Conservation (phyloP, 768 basidiomycete genomes). For the Leucosporidium creatinivorum region DNA sequence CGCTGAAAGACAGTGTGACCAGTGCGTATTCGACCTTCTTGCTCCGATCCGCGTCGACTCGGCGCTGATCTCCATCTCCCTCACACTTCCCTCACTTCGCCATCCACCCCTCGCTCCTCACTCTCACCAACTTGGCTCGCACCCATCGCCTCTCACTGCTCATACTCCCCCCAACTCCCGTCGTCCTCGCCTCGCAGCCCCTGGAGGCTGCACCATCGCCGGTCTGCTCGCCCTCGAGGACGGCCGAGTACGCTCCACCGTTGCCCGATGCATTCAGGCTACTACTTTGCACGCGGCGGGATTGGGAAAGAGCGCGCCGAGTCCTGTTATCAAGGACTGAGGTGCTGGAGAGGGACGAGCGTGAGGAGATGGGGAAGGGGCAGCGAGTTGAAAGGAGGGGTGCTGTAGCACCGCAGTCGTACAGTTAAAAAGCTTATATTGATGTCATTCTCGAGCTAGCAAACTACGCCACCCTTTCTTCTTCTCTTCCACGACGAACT, state of each 20-base stretch:
- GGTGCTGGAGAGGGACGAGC: no score
- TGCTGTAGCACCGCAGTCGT: no score
- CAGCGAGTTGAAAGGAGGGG: no score
- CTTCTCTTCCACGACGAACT: no score
- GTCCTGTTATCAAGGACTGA: background rate
- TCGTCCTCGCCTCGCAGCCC: conserved; percentile 52
- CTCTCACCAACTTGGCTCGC: no score
- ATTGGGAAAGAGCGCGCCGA: conserved; percentile 49
- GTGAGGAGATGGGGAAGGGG: no score
- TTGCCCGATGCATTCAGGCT: conserved; percentile 87
- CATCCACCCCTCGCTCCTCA: background rate
- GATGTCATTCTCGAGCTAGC: no score
- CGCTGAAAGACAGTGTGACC: conserved; percentile 94
- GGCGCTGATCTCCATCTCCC: background rate
- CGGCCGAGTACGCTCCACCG: conserved; percentile 82
- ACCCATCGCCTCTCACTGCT: no score
- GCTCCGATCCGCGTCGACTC: background rate
- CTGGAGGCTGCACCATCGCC: conserved; percentile 96
- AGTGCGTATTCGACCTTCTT: conserved; percentile 51
- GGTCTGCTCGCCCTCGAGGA: conserved; percentile 94
- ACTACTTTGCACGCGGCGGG: conserved; percentile 84
- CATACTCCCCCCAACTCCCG: no score
- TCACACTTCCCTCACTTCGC: no score
- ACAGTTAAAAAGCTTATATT: no score
- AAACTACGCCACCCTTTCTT: no score